Base-by-base conservation (phyloP, 441 rosid genomes). In the Lepidium campestre region DNA sequence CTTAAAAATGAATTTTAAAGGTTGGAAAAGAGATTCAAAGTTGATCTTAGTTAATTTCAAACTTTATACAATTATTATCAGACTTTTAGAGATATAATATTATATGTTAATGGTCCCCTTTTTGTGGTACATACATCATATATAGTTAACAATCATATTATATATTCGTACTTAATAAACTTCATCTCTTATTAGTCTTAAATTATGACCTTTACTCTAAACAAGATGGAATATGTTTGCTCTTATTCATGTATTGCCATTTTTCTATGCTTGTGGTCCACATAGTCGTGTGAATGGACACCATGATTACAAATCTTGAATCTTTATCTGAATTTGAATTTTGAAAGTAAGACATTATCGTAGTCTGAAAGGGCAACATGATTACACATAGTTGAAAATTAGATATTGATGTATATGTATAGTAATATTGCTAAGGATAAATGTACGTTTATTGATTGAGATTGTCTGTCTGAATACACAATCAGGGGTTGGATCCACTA, bases 401-500 rank as follows among this genome's bases (percentile, higher is more conserved):
- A 2, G n/a, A n/a, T n/a, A n/a, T n/a, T n/a, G n/a, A n/a, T n/a
- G n/a, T n/a, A n/a, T n/a, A n/a, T n/a, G n/a, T n/a, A n/a, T n/a
- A n/a, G n/a, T n/a, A n/a, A n/a, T n/a, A n/a, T 48, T n/a, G 18
- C 39, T 46, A 12, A 35, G 5, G 14, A 50, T 49, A 2, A 23
- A 23, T 35, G 36, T 45, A 19, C 10, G 35, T 20, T 2, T 55
- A 31, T 6, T 58, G 29, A 73, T 46, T 10, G 31, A 4, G 34
- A 12, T 41, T 23, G 7, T 47, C 0, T 23, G 46, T 65, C 9
- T 72, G 39, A 54, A 68, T 42, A 32, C 47, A 68, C 42, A 12
- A 77, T 71, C 58, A 90, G 98, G 97, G 98, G 25, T 76, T 93
- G 36, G 98, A 93, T 80, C 97, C 98, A 3, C 49, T 90, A 71